phyloP scores from a whole-genome alignment of 164 flowering plant species.

The Berberis thunbergii region DNA sequence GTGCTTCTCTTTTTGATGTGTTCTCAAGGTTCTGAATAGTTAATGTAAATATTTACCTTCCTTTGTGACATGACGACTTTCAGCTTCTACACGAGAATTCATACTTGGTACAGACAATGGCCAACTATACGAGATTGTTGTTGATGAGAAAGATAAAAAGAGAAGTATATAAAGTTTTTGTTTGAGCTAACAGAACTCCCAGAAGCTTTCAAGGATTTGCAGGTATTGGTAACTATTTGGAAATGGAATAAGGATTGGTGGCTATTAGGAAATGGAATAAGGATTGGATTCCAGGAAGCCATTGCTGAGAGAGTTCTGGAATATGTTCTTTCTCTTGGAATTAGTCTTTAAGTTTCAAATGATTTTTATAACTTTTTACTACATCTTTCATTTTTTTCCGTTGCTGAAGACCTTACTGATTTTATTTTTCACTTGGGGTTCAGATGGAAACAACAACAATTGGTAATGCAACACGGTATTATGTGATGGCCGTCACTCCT shows the following conservation, averaged over 20 bases:
- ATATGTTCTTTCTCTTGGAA: no score
- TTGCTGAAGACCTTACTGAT: not conserved
- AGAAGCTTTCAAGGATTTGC: constrained; percentile 87
- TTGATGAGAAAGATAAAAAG: constrained; percentile 95
- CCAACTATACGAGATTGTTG: constrained; percentile 80
- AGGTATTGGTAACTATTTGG: constrained; percentile 32
- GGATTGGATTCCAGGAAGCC: not conserved
- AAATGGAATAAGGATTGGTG: not conserved
- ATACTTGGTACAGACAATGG: constrained; percentile 89
- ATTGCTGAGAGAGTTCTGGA: no score
- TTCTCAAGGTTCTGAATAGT: not conserved
- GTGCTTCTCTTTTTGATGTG: not conserved
- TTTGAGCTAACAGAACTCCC: constrained; percentile 78
- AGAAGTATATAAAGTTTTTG: constrained; percentile 75
- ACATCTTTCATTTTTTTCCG: not conserved
- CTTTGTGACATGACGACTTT: not conserved
- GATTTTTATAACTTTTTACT: no score
- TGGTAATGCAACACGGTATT: constrained; percentile 63
- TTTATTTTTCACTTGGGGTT: not conserved
- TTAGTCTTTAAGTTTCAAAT: no score
- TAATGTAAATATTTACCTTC: not conserved
- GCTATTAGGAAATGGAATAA: no score
- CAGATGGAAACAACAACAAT: constrained; percentile 89
- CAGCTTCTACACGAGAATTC: constrained; percentile 89
- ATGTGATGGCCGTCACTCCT: constrained; percentile 97